Base-by-base conservation (phyloP, 441 rosid species). In the Populus hybrid region DNA sequence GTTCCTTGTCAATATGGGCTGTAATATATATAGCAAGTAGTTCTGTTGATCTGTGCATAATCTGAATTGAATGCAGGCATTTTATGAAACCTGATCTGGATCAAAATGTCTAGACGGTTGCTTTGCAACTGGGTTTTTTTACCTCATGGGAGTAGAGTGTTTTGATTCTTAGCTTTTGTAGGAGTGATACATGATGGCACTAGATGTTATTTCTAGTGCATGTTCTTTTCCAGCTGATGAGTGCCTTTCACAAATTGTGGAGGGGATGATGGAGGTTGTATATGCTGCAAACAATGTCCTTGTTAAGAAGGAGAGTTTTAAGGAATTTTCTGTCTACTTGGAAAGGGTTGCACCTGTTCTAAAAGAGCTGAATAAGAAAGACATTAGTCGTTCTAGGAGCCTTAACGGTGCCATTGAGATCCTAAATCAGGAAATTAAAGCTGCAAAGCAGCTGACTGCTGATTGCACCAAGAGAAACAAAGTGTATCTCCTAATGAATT, bases 401-500 rank as follows among this genome's bases (percentile, higher is more conserved):
- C 77, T 89, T 77, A 83, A 80, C 68, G 81, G 33, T 72, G 86
- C 83, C 53, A 82, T 88, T 72, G 82, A 82, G 81, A 88, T 89
- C 81, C 87, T 90, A 69, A 82, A 82, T 79, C 85, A 84, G 66
- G 89, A 86, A 85, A 65, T 85, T 23, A 87, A 80, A 74, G 82
- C 83, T 67, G 91, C 89, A 12, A 86, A 89, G 86, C 86, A 75
- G 79, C 83, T 90, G 75, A 81, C 72, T 3, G 12, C 66, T 26
- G 91, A 89, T 29, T 85, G 89, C 82, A 74, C 83, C 63, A 79
- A 82, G 74, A 89, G 85, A 83, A 90, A 82, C 80, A 90, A 82
- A 82, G 87, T 90, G 0, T 90, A 89, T 83, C 92, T 89, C 36
- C 82, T 90, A 16, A 82, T 90, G 87, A 87, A 90, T 75, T 83